A percentile compares a stretch with the other conserved stretches of the same genome.
These are phyloP conservation scores for Pulveroboletus sp. DNA, from an alignment of 768 basidiomycete genomes.

Conservation along the genomic window DNA sequence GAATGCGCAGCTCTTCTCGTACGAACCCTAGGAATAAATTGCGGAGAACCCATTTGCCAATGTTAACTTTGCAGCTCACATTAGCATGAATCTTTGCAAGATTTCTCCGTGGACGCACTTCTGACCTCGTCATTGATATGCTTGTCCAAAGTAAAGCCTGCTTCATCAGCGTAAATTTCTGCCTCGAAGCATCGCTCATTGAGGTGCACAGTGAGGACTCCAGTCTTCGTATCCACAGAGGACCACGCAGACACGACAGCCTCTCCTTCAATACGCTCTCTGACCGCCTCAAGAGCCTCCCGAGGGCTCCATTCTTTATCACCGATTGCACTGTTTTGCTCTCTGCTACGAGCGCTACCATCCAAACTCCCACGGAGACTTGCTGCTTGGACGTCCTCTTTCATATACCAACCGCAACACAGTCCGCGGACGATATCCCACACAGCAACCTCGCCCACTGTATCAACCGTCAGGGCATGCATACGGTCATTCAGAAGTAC, in stretches of 20 bases:
- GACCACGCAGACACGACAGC: slow-evolving; percentile 84
- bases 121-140: slow-evolving; percentile 75
- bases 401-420: slow-evolving; percentile 68
- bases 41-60: slow-evolving; percentile 87
- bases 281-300: slow-evolving; percentile 82
- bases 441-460: slow-evolving; percentile 79
- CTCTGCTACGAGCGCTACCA: slow-evolving; percentile 32
- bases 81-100: slow-evolving; percentile 7
- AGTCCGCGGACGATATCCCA: slow-evolving; percentile 85
- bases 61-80: slow-evolving; percentile 57
- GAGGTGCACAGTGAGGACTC: slow-evolving; percentile 82
- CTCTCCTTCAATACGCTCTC: slow-evolving; percentile 93
- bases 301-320: slow-evolving; percentile 61
- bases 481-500: slow-evolving; percentile 82
- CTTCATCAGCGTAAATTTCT: slow-evolving; percentile 92
- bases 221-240: slow-evolving; percentile 83
- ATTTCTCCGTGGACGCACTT: slow-evolving; percentile 45
- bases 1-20: slow-evolving; percentile 56
- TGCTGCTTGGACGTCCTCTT: slow-evolving; percentile 61
- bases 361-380: slow-evolving; percentile 46
- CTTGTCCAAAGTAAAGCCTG: slow-evolving; percentile 60
- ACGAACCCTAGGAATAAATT: slow-evolving; percentile 83
- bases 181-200: slow-evolving; percentile 89
- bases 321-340: slow-evolving; percentile 30
- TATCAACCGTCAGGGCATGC: slow-evolving; percentile 89